These are phyloP conservation scores for Tetrahymena thermophila DNA, from an alignment of 73 alveolate species.

Conservation along the genomic window DNA sequence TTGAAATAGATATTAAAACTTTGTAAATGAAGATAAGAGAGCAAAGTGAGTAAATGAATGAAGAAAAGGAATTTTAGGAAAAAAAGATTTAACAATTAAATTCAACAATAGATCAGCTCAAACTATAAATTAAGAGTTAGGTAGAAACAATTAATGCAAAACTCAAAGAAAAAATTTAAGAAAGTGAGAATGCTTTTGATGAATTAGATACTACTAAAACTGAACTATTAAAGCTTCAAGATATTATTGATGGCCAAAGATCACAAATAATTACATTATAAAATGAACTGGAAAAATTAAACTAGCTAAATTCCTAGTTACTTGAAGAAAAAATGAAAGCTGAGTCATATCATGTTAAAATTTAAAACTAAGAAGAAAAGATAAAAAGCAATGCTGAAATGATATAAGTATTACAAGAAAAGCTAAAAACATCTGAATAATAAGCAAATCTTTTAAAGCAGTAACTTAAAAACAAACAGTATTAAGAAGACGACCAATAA, in stretches of 20 bases:
- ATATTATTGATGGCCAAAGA: neutral
- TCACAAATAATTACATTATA: neutral
- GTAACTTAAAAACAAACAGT: neutral
- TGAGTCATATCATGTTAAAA: neutral
- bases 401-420: neutral
- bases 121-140: neutral
- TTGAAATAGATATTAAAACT: neutral
- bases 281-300: neutral
- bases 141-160: neutral
- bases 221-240: neutral
- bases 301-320: neutral
- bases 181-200: neutral
- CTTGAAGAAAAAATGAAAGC: neutral
- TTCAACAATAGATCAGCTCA: neutral
- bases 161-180: neutral
- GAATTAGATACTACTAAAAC: neutral
- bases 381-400: neutral
- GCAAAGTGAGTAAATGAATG: neutral
- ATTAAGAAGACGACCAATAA: neutral
- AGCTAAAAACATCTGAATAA: neutral
- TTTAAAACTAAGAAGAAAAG: neutral
- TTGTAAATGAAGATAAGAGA: neutral
- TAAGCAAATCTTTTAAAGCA: neutral
- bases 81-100: neutral
- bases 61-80: neutral